Evolutionary conservation across 2,329 filamentous ascomycete genomes (phyloP).

Genomic region (Aspergillus candidus): DNA sequence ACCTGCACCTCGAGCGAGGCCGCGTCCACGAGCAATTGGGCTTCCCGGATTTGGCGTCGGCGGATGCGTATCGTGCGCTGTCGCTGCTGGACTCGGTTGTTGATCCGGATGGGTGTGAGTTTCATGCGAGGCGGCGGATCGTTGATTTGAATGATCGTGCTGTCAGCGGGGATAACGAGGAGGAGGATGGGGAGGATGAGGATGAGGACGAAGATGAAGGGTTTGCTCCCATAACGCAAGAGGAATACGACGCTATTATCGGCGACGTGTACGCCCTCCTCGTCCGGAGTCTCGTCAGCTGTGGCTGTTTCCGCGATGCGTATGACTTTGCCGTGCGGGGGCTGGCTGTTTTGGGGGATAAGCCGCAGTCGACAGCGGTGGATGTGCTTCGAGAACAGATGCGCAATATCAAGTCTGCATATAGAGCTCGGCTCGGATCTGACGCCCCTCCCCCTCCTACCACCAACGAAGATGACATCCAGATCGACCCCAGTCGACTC

Average conservation of each 20-base stretch:
- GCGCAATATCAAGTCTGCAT: conserved; percentile 22
- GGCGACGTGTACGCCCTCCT: conserved; percentile 33
- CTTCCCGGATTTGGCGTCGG: conserved; percentile 83
- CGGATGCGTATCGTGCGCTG: conserved; percentile 87
- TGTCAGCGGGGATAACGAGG: conserved; percentile 12
- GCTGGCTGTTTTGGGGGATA: conserved; percentile 17
- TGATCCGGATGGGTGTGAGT: conserved; percentile 71
- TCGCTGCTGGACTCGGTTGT: conserved; percentile 74
- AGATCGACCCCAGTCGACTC: conserved; percentile 26
- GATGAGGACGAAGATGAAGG: conserved; percentile 40
- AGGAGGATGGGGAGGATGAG: conserved; percentile 23
- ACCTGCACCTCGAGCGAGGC: conserved; percentile 51
- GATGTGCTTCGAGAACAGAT: conserved; percentile 23
- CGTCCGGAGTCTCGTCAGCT: conserved; percentile 31
- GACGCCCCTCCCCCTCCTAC: neutral
- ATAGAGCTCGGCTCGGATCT: conserved; percentile 15
- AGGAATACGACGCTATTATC: conserved; percentile 32
- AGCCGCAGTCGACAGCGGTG: conserved; percentile 3
- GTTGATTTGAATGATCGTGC: no score
- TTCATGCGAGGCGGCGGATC: conserved; percentile 62
- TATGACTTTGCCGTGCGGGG: conserved; percentile 35
- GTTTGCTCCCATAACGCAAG: conserved; percentile 24
- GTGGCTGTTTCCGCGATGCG: conserved; percentile 38
- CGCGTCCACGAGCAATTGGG: conserved; percentile 65
- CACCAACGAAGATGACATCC: conserved; percentile 5